Conservation (phyloP, 2,329 filamentous ascomycete species). For the Penicillium nordicum region DNA sequence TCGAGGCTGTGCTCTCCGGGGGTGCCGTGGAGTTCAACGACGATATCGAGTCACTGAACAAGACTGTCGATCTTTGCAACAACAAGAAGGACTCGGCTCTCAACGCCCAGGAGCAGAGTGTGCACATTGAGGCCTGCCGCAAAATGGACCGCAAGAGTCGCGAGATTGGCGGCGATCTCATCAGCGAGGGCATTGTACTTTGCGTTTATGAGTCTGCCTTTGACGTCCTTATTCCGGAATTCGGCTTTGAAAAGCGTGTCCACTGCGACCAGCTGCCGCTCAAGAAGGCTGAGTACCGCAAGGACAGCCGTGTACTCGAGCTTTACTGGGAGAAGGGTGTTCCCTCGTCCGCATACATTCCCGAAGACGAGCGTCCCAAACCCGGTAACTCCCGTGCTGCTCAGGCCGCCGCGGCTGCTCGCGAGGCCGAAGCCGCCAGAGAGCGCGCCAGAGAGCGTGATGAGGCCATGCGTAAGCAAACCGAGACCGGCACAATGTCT, state of each 20-base stretch:
- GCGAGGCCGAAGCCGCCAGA: conserved; percentile 77
- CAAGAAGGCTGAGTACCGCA: conserved; percentile 98
- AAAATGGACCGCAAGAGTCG: conserved; percentile 90
- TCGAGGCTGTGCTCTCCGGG: conserved; percentile 80
- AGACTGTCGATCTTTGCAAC: conserved; percentile 94
- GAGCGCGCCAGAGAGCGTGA: conserved; percentile 81
- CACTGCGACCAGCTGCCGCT: conserved; percentile 97
- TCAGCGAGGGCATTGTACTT: conserved; percentile 92
- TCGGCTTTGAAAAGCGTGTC: conserved; percentile 98
- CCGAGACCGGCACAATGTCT: conserved; percentile 89
- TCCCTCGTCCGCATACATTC: conserved; percentile 90
- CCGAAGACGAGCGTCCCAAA: conserved; percentile 94
- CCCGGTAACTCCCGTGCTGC: conserved; percentile 70
- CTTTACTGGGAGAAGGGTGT: conserved; percentile 99
- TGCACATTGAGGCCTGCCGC: conserved; percentile 96
- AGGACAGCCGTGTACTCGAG: conserved; percentile 90
- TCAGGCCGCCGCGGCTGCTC: conserved; percentile 71
- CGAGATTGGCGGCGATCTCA: conserved; percentile 83
- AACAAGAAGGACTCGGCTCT: conserved; percentile 98
- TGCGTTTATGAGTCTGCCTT: conserved; percentile 99
- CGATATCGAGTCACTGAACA: conserved; percentile 80
- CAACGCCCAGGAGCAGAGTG: conserved; percentile 96
- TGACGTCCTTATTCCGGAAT: conserved; percentile 95
- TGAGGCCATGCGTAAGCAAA: conserved; percentile 87
- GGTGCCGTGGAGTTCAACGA: conserved; percentile 81